phyloP scores from a whole-genome alignment of 768 basidiomycete genomes.

The Suillus clintonianus region DNA sequence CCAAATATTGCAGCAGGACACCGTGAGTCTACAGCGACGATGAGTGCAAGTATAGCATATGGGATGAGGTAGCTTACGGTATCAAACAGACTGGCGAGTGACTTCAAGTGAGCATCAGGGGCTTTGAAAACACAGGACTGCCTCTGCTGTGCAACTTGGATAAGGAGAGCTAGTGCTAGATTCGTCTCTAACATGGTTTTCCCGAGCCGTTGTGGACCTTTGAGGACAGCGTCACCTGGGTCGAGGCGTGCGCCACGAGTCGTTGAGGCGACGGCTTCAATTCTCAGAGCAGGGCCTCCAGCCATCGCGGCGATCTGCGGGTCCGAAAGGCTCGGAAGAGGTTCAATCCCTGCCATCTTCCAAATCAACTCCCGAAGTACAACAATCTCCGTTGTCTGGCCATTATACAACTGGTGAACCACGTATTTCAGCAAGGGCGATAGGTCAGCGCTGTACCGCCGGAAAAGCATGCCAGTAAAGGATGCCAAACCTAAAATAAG shows the following conservation, averaged over 20 bases:
- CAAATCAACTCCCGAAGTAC: conserved; percentile 91
- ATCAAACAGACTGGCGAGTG: conserved; percentile 86
- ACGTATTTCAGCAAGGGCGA: conserved; percentile 87
- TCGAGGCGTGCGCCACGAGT: conserved; percentile 77
- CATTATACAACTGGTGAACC: conserved; percentile 84
- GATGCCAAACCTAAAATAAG: conserved; percentile 73
- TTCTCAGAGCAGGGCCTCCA: conserved; percentile 83
- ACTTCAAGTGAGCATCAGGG: conserved; percentile 78
- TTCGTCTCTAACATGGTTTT: conserved; percentile 65
- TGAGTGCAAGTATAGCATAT: conserved; percentile 19
- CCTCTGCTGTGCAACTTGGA: conserved; percentile 90
- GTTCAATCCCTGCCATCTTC: conserved; percentile 95
- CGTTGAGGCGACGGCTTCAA: conserved; percentile 82
- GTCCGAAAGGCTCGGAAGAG: conserved; percentile 86
- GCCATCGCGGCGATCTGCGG: conserved; percentile 89
- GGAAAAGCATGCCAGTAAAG: conserved; percentile 91
- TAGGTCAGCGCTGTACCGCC: conserved; percentile 82
- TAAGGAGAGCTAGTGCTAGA: conserved; percentile 84
- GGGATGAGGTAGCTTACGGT: conserved; percentile 55
- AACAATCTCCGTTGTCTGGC: conserved; percentile 84
- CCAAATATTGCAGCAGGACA: conserved; percentile 89
- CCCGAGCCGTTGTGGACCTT: conserved; percentile 69
- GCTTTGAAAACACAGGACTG: conserved; percentile 81
- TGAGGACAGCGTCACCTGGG: conserved; percentile 60
- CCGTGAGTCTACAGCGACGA: conserved; percentile 72